Conservation (phyloP, 768 basidiomycete genomes). For the Leccinum ochraceum region DNA sequence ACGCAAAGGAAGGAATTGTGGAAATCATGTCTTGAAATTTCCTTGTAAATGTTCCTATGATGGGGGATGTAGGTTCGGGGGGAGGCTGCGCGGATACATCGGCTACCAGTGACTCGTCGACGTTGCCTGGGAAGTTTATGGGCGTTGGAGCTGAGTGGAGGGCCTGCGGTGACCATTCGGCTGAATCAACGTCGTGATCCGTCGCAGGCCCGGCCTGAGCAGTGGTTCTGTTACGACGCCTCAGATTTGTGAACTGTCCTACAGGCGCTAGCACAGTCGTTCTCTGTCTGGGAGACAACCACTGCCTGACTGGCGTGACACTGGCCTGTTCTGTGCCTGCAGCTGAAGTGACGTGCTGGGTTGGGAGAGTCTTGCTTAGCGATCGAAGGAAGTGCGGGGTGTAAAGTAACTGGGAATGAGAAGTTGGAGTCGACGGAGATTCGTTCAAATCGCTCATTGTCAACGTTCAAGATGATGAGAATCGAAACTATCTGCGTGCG, state of each 20-base stretch:
- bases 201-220: constrained; percentile 1
- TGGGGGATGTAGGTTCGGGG: constrained; percentile 35
- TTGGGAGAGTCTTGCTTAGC: constrained; percentile 22
- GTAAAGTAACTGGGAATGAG: neutral
- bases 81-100: constrained; percentile 26
- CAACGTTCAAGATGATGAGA: neutral
- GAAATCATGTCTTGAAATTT: constrained; percentile 55
- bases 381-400: constrained; percentile 21
- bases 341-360: constrained; percentile 12
- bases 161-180: constrained; percentile 8
- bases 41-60: constrained; percentile 42
- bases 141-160: constrained; percentile 3
- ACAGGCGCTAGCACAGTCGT: constrained; percentile 6
- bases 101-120: constrained; percentile 4
- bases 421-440: neutral
- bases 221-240: constrained; percentile 11
- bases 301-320: constrained; percentile 2
- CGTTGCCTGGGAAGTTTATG: constrained; percentile 8
- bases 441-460: constrained; percentile 11
- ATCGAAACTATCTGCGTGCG: neutral
- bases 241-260: constrained; percentile 19
- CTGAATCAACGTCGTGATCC: constrained; percentile 10
- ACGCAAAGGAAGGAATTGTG: constrained; percentile 38
- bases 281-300: constrained; percentile 19
- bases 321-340: constrained; percentile 8